Evolutionary conservation across 352 stramenopile species (phyloP).

Genomic region (Phytopythium ostracodes): DNA sequence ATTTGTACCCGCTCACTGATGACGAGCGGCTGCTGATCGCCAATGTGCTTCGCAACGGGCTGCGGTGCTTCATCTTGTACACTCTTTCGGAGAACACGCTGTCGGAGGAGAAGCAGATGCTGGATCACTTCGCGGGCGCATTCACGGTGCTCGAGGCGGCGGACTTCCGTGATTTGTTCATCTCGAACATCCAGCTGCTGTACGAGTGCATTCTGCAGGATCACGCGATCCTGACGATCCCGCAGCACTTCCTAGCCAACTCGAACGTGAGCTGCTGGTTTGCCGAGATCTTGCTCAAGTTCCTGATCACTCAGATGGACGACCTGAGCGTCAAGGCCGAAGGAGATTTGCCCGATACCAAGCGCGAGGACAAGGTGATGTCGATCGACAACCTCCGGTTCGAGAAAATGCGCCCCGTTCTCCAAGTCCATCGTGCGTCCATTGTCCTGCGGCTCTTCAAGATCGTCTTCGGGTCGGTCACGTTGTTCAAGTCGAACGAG

Average conservation of each 20-base stretch:
- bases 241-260: slow-evolving; percentile 93
- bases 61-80: slow-evolving; percentile 94
- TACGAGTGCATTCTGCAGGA: slow-evolving; percentile 93
- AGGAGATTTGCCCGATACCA: slow-evolving; percentile 72
- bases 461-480: slow-evolving; percentile 95
- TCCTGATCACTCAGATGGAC: slow-evolving; percentile 94
- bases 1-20: slow-evolving; percentile 87
- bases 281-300: slow-evolving; percentile 93
- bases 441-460: slow-evolving; percentile 93
- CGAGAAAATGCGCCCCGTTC: slow-evolving; percentile 73
- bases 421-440: slow-evolving; percentile 68
- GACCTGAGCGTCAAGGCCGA: slow-evolving; percentile 85
- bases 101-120: slow-evolving; percentile 92
- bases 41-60: slow-evolving; percentile 91
- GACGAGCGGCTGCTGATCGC: slow-evolving; percentile 92
- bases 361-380: slow-evolving; percentile 72
- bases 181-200: slow-evolving; percentile 87
- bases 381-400: slow-evolving; percentile 68
- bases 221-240: slow-evolving; percentile 91
- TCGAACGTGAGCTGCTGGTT: slow-evolving; percentile 93
- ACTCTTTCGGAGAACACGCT: slow-evolving; percentile 84
- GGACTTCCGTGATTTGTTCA: slow-evolving; percentile 91
- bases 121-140: slow-evolving; percentile 95
- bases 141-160: slow-evolving; percentile 96
- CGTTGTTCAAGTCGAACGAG: slow-evolving; percentile 96